Evolutionary conservation across 805 yeast genomes (phyloP).

Genomic region (Myxozyma nipponensis): DNA sequence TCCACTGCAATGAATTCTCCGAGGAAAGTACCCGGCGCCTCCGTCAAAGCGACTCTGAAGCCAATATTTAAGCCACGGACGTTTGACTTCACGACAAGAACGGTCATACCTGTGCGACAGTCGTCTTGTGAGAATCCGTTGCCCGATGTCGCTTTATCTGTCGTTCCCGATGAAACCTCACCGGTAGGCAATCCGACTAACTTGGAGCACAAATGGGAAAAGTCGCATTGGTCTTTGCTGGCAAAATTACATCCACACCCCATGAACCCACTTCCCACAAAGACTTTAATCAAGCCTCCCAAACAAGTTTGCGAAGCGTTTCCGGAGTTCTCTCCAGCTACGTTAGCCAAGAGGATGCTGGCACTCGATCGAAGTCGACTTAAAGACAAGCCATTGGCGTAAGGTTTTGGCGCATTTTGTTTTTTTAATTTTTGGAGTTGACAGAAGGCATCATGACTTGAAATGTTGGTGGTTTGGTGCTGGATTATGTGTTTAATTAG

Average conservation of each 20-base stretch:
- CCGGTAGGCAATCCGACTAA: too few relatives aligned
- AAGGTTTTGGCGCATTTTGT: too few relatives aligned
- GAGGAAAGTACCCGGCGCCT: not conserved
- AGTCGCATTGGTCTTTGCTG: constrained; percentile 21
- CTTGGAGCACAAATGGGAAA: constrained; percentile 12
- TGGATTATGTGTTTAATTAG: too few relatives aligned
- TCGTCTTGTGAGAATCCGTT: too few relatives aligned
- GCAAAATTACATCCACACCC: constrained; percentile 17
- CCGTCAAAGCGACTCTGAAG: too few relatives aligned
- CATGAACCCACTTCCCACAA: constrained; percentile 22
- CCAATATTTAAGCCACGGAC: not conserved
- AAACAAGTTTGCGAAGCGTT: constrained; percentile 12
- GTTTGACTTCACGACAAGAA: not conserved
- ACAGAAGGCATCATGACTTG: not conserved
- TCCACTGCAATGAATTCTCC: not conserved
- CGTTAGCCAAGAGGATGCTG: constrained; percentile 18
- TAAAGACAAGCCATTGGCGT: too few relatives aligned
- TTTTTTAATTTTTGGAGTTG: not conserved
- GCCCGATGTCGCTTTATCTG: too few relatives aligned
- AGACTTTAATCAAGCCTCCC: constrained; percentile 7
- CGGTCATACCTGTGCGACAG: too few relatives aligned
- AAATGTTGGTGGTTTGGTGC: too few relatives aligned
- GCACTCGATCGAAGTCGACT: constrained; percentile 19
- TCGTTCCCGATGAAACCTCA: too few relatives aligned
- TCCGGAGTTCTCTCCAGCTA: constrained; percentile 13